Percentiles rank a stretch among this genome's conserved stretches.
These are phyloP conservation scores for Tritrichomonas musculus DNA, from an alignment of 208 protist species.

Conservation along the genomic window DNA sequence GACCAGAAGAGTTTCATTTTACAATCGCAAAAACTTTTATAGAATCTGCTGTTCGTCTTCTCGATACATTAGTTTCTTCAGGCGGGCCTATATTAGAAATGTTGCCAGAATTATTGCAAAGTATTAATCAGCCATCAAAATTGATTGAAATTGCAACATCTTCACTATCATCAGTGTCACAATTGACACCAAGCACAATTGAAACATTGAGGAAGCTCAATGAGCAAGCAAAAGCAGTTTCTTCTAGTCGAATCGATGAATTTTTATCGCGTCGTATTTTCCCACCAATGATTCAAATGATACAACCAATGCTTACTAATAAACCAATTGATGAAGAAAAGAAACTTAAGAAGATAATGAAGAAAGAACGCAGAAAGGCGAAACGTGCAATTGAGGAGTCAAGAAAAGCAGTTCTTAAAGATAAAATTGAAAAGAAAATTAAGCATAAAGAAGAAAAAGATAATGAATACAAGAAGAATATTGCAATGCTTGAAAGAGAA, in stretches of 20 bases:
- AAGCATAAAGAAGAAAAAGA: neutral
- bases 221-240: neutral
- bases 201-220: no score
- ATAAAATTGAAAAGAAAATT: neutral
- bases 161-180: no score
- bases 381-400: neutral
- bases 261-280: neutral
- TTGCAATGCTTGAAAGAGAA: neutral
- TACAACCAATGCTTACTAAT: neutral
- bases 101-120: neutral
- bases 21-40: neutral
- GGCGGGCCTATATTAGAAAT: neutral
- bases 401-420: neutral
- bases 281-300: slow-evolving; percentile 29
- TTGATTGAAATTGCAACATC: no score
- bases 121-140: neutral
- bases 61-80: neutral
- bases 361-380: neutral
- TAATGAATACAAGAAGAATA: neutral
- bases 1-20: neutral
- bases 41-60: neutral
- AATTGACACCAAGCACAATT: no score
- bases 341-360: neutral
- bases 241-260: neutral
- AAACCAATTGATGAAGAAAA: neutral